These are phyloP conservation scores for Firmiana major DNA, from an alignment of 345 rosid genomes.

Conservation along the genomic window DNA sequence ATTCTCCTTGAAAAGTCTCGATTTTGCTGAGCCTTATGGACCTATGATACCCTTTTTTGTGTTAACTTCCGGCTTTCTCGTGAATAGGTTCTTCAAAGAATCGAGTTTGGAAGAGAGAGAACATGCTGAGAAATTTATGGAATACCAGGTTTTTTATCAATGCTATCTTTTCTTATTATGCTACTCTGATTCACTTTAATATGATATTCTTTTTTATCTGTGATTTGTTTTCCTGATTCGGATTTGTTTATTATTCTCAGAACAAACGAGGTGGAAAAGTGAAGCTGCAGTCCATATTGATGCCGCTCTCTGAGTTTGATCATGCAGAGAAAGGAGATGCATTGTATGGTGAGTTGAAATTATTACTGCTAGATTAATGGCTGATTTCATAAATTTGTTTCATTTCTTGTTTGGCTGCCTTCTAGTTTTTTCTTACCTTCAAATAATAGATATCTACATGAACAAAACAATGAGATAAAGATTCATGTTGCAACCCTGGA, in stretches of 20 bases:
- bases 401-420: not conserved
- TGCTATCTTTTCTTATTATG: not conserved
- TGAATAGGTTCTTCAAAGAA: conserved; percentile 77
- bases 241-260: conserved; percentile 26
- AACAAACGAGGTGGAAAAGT: conserved; percentile 90
- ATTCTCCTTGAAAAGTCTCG: conserved; percentile 1
- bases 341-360: conserved; percentile 53
- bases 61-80: not conserved
- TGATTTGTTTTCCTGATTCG: not conserved
- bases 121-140: conserved; percentile 90
- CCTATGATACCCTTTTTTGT: not conserved
- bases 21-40: not conserved
- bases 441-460: not conserved
- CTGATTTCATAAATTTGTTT: not conserved
- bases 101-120: conserved; percentile 88
- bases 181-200: not conserved
- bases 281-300: conserved; percentile 56
- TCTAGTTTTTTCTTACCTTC: not conserved
- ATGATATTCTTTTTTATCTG: not conserved
- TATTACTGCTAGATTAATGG: not conserved
- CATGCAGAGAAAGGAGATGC: conserved; percentile 96
- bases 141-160: conserved; percentile 63
- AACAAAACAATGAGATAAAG: not conserved
- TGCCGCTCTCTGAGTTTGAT: conserved; percentile 76
- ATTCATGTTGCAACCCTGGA: not conserved